phyloP scores from a whole-genome alignment of 2,329 filamentous ascomycete genomes.

The Hypoxylon sp. region DNA sequence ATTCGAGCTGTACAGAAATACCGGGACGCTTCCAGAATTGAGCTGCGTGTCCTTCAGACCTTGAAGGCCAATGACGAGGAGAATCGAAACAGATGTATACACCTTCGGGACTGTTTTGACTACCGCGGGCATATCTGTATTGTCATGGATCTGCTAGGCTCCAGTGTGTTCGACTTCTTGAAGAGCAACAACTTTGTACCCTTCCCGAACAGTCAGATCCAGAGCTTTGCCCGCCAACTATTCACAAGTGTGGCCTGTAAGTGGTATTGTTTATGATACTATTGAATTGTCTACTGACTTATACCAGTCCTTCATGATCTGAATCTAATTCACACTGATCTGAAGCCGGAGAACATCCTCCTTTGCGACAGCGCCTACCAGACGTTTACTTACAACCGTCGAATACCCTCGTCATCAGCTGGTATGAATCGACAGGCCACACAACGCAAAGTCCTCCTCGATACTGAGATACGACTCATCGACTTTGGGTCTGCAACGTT shows the following conservation, averaged over 20 bases:
- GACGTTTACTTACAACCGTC: conserved; percentile 78
- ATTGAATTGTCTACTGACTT: conserved; percentile 45
- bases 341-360: conserved; percentile 80
- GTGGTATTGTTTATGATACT: conserved; percentile 56
- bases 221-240: conserved; percentile 94
- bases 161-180: conserved; percentile 98
- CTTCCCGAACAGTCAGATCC: conserved; percentile 98
- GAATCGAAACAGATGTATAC: conserved; percentile 97
- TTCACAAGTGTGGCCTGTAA: conserved; percentile 98
- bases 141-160: conserved; percentile 82
- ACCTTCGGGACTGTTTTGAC: conserved; percentile 96
- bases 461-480: conserved; percentile 78
- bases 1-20: conserved; percentile 99
- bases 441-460: conserved; percentile 74
- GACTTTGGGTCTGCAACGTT: conserved; percentile 81
- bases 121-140: conserved; percentile 97
- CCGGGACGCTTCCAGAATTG: conserved; percentile 94
- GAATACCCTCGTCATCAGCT: conserved; percentile 76
- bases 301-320: conserved; percentile 89
- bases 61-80: conserved; percentile 90
- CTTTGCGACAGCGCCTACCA: conserved; percentile 76
- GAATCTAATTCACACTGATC: conserved; percentile 93
- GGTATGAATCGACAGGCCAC: conserved; percentile 72
- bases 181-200: conserved; percentile 96
- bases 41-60: conserved; percentile 92